phyloP scores from a whole-genome alignment of 164 flowering plant genomes.

The Vitis rupestris region DNA sequence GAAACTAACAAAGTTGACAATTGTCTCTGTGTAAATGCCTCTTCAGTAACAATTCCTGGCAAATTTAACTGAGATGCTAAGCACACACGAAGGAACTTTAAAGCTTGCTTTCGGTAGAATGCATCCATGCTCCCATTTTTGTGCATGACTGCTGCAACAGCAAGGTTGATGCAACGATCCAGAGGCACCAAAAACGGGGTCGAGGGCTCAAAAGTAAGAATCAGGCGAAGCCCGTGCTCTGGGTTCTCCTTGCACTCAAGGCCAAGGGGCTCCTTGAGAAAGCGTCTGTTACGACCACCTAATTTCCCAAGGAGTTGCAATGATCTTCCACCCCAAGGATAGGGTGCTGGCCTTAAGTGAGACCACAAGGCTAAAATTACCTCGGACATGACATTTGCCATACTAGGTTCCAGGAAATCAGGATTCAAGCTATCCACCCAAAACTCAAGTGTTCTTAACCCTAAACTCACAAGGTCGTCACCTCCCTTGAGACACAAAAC shows the following conservation, averaged over 20 bases:
- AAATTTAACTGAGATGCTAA: conserved; percentile 88
- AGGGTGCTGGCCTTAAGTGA: conserved; percentile 88
- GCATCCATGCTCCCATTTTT: conserved; percentile 59
- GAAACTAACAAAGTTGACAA: conserved; percentile 68
- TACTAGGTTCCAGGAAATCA: conserved; percentile 96
- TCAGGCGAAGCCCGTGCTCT: conserved; percentile 98
- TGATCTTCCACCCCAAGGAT: conserved; percentile 92
- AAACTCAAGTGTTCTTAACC: conserved; percentile 89
- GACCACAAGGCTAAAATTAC: conserved; percentile 97
- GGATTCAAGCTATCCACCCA: conserved; percentile 99
- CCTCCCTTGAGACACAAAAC: conserved; percentile 88
- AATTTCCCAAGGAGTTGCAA: conserved; percentile 94
- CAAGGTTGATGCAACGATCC: conserved; percentile 93
- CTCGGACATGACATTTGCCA: conserved; percentile 96
- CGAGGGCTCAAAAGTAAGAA: conserved; percentile 96
- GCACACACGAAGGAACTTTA: conserved; percentile 88
- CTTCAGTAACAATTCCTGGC: conserved; percentile 68
- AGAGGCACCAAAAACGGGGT: conserved; percentile 97
- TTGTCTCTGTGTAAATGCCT: conserved; percentile 55
- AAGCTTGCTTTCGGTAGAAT: conserved; percentile 88
- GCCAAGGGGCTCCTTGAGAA: conserved; percentile 93
- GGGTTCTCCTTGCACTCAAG: conserved; percentile 99
- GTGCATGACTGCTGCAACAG: conserved; percentile 78
- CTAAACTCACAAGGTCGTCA: conserved; percentile 84
- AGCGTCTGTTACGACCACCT: conserved; percentile 97